Base-by-base conservation (phyloP, 176 grass and related monocot genomes). In the Microstegium vimineum region DNA sequence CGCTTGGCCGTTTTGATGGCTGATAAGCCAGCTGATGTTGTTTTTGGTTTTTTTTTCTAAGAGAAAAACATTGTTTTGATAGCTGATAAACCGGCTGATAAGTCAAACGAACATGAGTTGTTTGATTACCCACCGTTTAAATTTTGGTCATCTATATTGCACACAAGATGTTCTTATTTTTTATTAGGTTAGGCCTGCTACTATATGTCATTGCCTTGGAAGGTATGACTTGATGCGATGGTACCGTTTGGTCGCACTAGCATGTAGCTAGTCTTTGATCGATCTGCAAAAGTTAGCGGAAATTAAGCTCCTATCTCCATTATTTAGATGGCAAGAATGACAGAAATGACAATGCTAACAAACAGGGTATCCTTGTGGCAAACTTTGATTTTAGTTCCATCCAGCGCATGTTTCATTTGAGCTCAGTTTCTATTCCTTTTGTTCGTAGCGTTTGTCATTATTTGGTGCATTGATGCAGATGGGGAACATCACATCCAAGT, bases 261-360 rank as follows among this genome's bases (percentile, higher is more conserved):
- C 30, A 16, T 32, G 12, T 45, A 78, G 38, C 16, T 63, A 78
- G 60, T 17, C 61, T 49, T 79, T 79, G 76, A 66, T 79, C 0
- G 41, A 47, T 79, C 32, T 27, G 65, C 15, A 42, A 66, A 86
- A 83, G 66, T 56, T 73, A 25, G 34, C 57, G 10, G 68, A 84
- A 88, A 74, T 84, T 60, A 62, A 42, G 41, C 54, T 1, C 31
- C 2, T 26, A 62, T 23, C 43, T 78, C 23, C 18, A 72, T 64
- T 82, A 63, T 76, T 34, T 87, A 63, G 40, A 36, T 17, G 74
- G n/a, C 34, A 65, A 1, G 74, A 78, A 78, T 83, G 86, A 79
- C 83, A 62, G 81, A 67, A 73, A 79, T 83, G 67, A 83, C 73
- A 83, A 36, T 72, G 73, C 86, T 77, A 71, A 62, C 73, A 56